Conservation (phyloP, 345 rosid species). For the Theobroma cacao region DNA sequence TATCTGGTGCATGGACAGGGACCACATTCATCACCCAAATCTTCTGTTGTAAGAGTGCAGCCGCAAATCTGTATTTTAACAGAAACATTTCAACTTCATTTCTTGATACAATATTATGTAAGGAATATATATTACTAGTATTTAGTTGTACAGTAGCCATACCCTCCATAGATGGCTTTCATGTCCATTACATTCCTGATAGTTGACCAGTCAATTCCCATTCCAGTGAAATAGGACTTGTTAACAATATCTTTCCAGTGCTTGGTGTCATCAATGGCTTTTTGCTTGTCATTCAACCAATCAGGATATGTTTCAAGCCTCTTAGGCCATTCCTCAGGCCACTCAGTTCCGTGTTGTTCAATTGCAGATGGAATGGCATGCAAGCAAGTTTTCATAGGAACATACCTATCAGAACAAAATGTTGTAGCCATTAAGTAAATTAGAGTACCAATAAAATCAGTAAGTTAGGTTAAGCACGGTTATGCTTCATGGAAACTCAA, state of each 20-base stretch:
- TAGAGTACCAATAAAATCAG: neutral
- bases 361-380: conserved; percentile 75
- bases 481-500: neutral
- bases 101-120: neutral
- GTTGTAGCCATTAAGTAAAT: conserved; percentile 5
- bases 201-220: conserved; percentile 86
- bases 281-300: conserved; percentile 76
- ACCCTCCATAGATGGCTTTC: conserved; percentile 97
- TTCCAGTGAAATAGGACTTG: conserved; percentile 77
- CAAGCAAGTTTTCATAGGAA: conserved; percentile 73
- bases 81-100: conserved; percentile 7
- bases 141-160: conserved; percentile 20
- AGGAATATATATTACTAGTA: neutral
- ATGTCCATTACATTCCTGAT: conserved; percentile 89
- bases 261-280: conserved; percentile 48
- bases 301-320: conserved; percentile 94
- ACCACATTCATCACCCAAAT: conserved; percentile 96
- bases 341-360: conserved; percentile 88
- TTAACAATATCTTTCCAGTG: conserved; percentile 81
- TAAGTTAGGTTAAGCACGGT: neutral
- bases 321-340: conserved; percentile 99
- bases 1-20: conserved; percentile 87
- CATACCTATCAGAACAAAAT: conserved; percentile 54
- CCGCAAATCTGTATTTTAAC: conserved; percentile 63
- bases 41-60: conserved; percentile 70